phyloP scores from a whole-genome alignment of 805 yeast species.

The Ascoidea tarda region DNA sequence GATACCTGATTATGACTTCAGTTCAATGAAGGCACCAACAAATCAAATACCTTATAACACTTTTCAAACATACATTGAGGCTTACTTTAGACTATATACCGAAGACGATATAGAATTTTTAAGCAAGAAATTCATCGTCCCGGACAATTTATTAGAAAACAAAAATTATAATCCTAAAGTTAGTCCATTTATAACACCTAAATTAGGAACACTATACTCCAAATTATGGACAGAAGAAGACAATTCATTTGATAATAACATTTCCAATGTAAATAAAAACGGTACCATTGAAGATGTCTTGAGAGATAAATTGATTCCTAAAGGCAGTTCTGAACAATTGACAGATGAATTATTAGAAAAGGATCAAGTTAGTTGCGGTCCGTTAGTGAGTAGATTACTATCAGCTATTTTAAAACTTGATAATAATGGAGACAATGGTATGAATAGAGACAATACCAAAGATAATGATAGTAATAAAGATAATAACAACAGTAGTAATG shows the following conservation, averaged over 20 bases:
- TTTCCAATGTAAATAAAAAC: conserved; percentile 31
- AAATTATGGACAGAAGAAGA: conserved; percentile 86
- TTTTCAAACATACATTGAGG: conserved; percentile 73
- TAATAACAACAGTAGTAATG: conserved; percentile 9
- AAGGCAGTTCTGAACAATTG: conserved; percentile 41
- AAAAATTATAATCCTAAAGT: conserved; percentile 48
- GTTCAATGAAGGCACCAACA: conserved; percentile 62
- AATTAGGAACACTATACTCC: conserved; percentile 68
- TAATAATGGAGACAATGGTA: neutral
- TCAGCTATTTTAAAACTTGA: conserved; percentile 50
- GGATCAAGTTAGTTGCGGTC: conserved; percentile 79
- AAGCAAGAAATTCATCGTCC: conserved; percentile 43
- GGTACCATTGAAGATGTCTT: conserved; percentile 9
- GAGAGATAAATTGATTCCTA: conserved; percentile 25
- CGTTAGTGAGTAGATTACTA: conserved; percentile 68
- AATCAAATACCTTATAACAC: conserved; percentile 91
- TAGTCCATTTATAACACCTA: conserved; percentile 72
- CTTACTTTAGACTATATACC: conserved; percentile 59
- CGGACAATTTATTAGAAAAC: conserved; percentile 21
- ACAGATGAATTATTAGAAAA: conserved; percentile 52
- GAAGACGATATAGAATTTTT: conserved; percentile 77
- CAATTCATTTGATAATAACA: conserved; percentile 30
- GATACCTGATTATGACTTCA: conserved; percentile 73
- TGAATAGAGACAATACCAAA: neutral
- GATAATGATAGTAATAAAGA: conserved; percentile 7